Evolutionary conservation across 441 rosid genomes (phyloP).

Genomic region (Erodium moschatum): DNA sequence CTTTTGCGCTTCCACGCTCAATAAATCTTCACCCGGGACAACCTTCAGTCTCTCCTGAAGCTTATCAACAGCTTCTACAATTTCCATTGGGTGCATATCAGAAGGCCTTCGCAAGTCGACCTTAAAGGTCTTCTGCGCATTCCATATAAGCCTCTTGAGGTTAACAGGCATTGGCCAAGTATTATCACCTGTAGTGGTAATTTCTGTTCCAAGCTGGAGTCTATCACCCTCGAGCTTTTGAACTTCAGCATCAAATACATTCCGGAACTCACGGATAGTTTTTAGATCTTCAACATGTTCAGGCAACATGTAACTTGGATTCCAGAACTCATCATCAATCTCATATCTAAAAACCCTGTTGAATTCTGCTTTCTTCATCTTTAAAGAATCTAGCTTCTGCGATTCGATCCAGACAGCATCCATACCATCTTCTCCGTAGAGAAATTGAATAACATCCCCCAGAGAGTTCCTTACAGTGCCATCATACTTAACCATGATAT

Average conservation of each 20-base stretch:
- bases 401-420: constrained; percentile 96
- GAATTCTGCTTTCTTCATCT: constrained; percentile 74
- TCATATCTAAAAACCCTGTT: constrained; percentile 69
- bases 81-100: constrained; percentile 93
- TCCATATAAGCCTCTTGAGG: constrained; percentile 83
- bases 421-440: constrained; percentile 99
- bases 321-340: constrained; percentile 69
- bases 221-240: constrained; percentile 76
- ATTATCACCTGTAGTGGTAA: constrained; percentile 79
- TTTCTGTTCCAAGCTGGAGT: constrained; percentile 73
- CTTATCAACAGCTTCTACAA: constrained; percentile 93
- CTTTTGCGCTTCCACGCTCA: constrained; percentile 98
- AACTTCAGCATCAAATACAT: constrained; percentile 87
- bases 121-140: constrained; percentile 87
- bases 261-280: constrained; percentile 70
- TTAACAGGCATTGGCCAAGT: constrained; percentile 92
- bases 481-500: constrained; percentile 97
- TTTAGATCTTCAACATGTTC: constrained; percentile 83
- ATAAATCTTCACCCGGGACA: constrained; percentile 84
- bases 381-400: constrained; percentile 80
- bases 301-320: constrained; percentile 63
- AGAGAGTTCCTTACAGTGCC: constrained; percentile 94
- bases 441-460: constrained; percentile 97
- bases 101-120: constrained; percentile 73
- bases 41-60: constrained; percentile 94